Evolutionary conservation across 192 early-diverging fungal species (phyloP).

Genomic region (Cladochytrium replicatum): DNA sequence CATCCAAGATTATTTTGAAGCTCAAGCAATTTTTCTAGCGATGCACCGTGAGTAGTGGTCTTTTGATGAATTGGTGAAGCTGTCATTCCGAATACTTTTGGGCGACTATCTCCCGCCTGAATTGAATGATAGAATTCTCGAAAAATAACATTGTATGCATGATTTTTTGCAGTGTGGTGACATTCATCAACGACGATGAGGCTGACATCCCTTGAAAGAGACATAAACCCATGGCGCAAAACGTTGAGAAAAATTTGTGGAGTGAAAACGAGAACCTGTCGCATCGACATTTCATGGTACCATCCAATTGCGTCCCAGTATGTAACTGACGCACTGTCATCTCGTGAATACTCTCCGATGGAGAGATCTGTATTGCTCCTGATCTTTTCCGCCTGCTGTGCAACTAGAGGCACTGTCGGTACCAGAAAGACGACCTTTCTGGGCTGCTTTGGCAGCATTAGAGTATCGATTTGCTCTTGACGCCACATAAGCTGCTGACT

Average conservation of each 20-base stretch:
- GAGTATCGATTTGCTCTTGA: no score
- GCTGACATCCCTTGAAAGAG: constrained; percentile 28
- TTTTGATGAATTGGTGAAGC: constrained; percentile 53
- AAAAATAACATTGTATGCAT: constrained; percentile 62
- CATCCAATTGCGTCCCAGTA: constrained; percentile 17
- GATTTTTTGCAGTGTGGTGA: constrained; percentile 59
- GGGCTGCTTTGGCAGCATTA: constrained; percentile 27
- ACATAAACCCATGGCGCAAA: background rate
- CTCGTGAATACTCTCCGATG: background rate
- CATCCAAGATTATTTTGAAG: constrained; percentile 23
- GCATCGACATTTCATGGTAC: background rate
- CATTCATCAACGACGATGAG: constrained; percentile 74
- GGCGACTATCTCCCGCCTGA: constrained; percentile 24
- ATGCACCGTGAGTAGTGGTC: constrained; percentile 14
- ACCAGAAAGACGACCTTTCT: constrained; percentile 49
- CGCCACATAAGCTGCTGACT: no score
- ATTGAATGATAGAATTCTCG: constrained; percentile 57
- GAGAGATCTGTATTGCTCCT: constrained; percentile 45
- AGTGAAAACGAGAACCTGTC: background rate
- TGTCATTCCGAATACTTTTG: constrained; percentile 74
- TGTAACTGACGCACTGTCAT: constrained; percentile 10
- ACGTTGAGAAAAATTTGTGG: background rate
- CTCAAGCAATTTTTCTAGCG: constrained; percentile 14
- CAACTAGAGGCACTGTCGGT: constrained; percentile 62
- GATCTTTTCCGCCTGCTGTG: constrained; percentile 64